Evolutionary conservation across 2,329 filamentous ascomycete genomes (phyloP).

Genomic region (Calonectria pauciramosa): DNA sequence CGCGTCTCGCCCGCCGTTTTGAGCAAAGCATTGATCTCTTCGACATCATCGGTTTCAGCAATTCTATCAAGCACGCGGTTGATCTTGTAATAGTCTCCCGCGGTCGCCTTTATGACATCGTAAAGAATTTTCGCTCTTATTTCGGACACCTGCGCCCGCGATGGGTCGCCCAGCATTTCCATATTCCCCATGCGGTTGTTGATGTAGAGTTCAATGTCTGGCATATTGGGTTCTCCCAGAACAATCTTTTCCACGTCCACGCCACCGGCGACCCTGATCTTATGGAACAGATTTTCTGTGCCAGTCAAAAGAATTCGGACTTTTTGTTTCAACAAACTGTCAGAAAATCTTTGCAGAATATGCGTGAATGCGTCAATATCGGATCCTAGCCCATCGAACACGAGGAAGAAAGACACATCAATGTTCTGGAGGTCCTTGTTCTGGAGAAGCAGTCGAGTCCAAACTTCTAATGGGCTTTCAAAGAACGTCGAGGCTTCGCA

Average conservation of each 20-base stretch:
- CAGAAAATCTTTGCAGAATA: conserved; percentile 43
- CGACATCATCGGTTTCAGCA: conserved; percentile 50
- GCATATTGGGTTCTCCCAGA: conserved; percentile 42
- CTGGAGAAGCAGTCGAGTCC: conserved; percentile 49
- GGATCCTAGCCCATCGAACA: conserved; percentile 47
- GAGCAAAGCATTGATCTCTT: conserved; percentile 50
- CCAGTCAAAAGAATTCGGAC: conserved; percentile 47
- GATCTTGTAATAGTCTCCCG: conserved; percentile 29
- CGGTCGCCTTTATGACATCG: neutral
- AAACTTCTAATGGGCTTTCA: conserved; percentile 46
- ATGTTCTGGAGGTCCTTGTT: conserved; percentile 48
- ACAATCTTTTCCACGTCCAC: conserved; percentile 39
- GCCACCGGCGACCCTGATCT: conserved; percentile 33
- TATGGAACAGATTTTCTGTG: conserved; percentile 30
- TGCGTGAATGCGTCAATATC: conserved; percentile 36
- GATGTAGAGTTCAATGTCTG: conserved; percentile 50
- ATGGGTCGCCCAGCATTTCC: conserved; percentile 46
- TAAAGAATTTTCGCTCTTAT: conserved; percentile 49
- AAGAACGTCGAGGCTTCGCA: conserved; percentile 44
- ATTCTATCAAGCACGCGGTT: conserved; percentile 46
- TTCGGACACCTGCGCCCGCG: conserved; percentile 44
- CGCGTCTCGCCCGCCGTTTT: conserved; percentile 47
- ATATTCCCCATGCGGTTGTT: conserved; percentile 47
- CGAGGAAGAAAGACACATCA: conserved; percentile 50
- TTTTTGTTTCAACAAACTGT: conserved; percentile 33